Evolutionary conservation across 345 rosid genomes (phyloP).

Genomic region (Hibiscus tridactylites): DNA sequence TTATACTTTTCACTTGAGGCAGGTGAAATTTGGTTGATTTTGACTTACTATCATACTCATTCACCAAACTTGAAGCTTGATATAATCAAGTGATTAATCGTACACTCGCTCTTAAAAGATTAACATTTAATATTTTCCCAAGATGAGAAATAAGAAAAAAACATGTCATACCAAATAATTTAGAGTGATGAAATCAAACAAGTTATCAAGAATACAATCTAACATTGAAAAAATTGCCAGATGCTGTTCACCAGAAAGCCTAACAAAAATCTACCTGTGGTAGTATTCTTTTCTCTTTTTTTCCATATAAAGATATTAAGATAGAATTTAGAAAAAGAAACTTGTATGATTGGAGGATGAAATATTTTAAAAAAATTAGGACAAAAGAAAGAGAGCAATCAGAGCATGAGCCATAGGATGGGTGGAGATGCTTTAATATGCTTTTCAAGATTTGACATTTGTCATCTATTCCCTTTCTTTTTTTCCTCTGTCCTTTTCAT

Average conservation of each 20-base stretch:
- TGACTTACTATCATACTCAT: not conserved
- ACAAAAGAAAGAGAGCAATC: not conserved
- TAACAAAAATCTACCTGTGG: not conserved
- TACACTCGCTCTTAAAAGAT: too few relatives aligned
- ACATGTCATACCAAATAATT: too few relatives aligned
- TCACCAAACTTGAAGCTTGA: not conserved
- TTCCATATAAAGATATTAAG: not conserved
- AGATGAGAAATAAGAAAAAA: not conserved
- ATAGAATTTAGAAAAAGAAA: conserved; percentile 7
- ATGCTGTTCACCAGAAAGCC: not conserved
- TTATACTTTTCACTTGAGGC: not conserved
- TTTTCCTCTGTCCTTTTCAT: not conserved
- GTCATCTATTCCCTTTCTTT: conserved; percentile 14
- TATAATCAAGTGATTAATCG: not conserved
- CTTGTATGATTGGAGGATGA: conserved; percentile 6
- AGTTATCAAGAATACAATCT: not conserved
- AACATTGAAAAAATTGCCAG: not conserved
- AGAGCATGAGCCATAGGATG: conserved; percentile 10
- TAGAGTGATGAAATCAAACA: too few relatives aligned
- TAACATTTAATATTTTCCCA: not conserved
- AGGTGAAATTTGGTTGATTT: conserved; percentile 5
- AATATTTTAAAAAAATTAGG: too few relatives aligned
- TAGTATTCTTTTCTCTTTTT: not conserved
- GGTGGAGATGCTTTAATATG: conserved; percentile 42
- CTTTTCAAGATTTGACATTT: conserved; percentile 39